Evolutionary conservation across 352 stramenopile species (phyloP).

Genomic region (Globisporangium mamillatum): DNA sequence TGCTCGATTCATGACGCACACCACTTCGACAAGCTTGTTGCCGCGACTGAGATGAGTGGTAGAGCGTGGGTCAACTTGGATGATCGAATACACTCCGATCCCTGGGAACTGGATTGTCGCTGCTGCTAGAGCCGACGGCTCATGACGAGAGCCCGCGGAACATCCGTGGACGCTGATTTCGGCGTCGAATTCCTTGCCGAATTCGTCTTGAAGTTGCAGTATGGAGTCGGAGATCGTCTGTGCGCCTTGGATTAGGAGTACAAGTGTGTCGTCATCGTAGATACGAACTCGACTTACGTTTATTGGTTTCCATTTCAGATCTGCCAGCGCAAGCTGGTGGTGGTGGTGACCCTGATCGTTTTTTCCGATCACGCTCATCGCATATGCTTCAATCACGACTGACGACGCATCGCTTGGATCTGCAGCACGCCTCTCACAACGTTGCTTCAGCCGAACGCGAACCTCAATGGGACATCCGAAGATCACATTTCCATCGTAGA

Average conservation of each 20-base stretch:
- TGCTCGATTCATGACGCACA: background rate
- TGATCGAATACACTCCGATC: background rate
- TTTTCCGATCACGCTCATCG: background rate
- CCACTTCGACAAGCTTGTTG: background rate
- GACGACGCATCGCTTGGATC: background rate
- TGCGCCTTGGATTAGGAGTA: constrained; percentile 5
- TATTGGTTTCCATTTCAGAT: constrained; percentile 7
- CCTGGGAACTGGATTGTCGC: no score
- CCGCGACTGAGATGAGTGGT: background rate
- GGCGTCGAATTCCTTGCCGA: background rate
- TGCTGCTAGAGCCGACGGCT: background rate
- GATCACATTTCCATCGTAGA: background rate
- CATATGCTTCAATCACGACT: background rate
- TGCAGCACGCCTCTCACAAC: background rate
- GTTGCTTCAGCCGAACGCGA: background rate
- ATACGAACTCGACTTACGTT: constrained; percentile 3
- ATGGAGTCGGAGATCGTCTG: background rate
- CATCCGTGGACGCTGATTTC: background rate
- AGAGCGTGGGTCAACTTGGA: background rate
- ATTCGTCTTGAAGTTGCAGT: background rate
- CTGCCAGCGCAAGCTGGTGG: background rate
- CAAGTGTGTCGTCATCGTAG: background rate
- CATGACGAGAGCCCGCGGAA: background rate
- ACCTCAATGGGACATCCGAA: constrained; percentile 12
- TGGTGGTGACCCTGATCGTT: no score